Percentiles rank a stretch among this genome's conserved stretches.
Evolutionary conservation across 345 rosid genomes (phyloP).

Genomic region (Rhodomyrtus tomentosa): DNA sequence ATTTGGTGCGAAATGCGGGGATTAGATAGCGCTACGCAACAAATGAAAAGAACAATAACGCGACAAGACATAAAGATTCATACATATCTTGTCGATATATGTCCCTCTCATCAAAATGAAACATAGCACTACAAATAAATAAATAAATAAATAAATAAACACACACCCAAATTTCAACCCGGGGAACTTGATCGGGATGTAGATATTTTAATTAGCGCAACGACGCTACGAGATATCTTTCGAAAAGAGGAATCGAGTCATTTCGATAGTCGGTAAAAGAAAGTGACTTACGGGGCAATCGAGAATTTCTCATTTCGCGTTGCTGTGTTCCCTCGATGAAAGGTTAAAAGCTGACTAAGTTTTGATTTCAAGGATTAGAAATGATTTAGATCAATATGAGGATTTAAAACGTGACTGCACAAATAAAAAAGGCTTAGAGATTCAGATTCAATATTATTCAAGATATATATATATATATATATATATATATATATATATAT

Average conservation of each 20-base stretch:
- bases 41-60: not conserved
- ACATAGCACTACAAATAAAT: not conserved
- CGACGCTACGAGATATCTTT: not conserved
- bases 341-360: not conserved
- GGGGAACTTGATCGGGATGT: not conserved
- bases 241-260: not conserved
- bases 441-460: not conserved
- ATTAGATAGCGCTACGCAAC: not conserved
- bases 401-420: fast-evolving
- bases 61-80: not conserved
- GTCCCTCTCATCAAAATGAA: not conserved
- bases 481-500: too few species aligned
- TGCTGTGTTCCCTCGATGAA: fast-evolving
- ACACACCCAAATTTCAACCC: not conserved
- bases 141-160: too few species aligned
- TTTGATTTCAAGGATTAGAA: fast-evolving
- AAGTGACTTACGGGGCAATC: too few species aligned
- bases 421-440: not conserved
- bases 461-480: too few species aligned
- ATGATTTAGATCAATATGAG: not conserved
- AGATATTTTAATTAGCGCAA: too few species aligned
- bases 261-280: not conserved
- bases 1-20: not conserved
- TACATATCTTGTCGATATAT: not conserved
- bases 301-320: not conserved